phyloP scores from a whole-genome alignment of 2,329 filamentous ascomycete species.

The Cladosporium cucumerinum region DNA sequence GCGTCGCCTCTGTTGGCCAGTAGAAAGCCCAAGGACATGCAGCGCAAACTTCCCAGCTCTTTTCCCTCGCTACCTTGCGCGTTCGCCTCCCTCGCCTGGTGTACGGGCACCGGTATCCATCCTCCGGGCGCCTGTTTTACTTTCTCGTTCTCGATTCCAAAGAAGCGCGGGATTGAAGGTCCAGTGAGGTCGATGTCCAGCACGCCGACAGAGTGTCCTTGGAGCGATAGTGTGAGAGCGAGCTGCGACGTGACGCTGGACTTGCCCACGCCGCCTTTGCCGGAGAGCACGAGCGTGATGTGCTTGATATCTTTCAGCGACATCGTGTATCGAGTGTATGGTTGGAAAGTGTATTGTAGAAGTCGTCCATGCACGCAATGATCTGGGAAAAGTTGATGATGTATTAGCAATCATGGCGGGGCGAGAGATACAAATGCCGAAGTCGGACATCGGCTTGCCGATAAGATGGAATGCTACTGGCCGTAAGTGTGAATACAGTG shows the following conservation, averaged over 20 bases:
- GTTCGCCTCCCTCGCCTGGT: slow-evolving; percentile 51
- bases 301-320: slow-evolving; percentile 70
- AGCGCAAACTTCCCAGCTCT: slow-evolving; percentile 62
- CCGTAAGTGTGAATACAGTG: background rate
- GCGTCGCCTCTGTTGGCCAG: slow-evolving; percentile 80
- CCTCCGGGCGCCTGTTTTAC: slow-evolving; percentile 88
- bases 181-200: slow-evolving; percentile 96
- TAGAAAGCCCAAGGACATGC: slow-evolving; percentile 92
- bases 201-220: slow-evolving; percentile 86
- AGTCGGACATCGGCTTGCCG: slow-evolving; percentile 6
- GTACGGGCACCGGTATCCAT: slow-evolving; percentile 86
- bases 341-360: background rate
- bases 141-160: slow-evolving; percentile 83
- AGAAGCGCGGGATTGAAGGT: slow-evolving; percentile 91
- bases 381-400: slow-evolving; percentile 5
- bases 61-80: slow-evolving; percentile 20
- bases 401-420: slow-evolving; percentile 8
- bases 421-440: background rate
- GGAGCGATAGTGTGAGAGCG: slow-evolving; percentile 79
- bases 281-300: slow-evolving; percentile 81
- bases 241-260: slow-evolving; percentile 97
- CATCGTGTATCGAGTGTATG: slow-evolving; percentile 44
- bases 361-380: background rate
- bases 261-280: slow-evolving; percentile 97
- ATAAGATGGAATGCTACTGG: background rate